A percentile compares a stretch with the other conserved stretches of the same genome.
phyloP scores from a whole-genome alignment of 805 yeast genomes.

The Ogataea dorogensis region DNA sequence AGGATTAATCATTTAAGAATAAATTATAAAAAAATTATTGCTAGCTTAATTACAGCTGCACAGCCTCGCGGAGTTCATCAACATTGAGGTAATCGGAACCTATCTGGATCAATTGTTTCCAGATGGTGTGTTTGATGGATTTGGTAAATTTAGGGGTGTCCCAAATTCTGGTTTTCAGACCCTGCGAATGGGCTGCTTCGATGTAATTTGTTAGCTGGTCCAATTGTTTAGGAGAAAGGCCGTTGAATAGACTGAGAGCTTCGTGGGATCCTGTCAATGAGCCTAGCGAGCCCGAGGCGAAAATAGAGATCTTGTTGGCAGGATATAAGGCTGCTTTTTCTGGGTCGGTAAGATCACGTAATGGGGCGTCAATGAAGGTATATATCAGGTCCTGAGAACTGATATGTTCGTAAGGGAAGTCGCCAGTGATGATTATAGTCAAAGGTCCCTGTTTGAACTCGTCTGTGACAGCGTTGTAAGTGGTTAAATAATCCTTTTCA shows the following conservation, averaged over 20 bases:
- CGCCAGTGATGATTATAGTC: constrained; percentile 63
- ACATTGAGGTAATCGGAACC: constrained; percentile 61
- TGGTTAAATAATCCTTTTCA: constrained; percentile 48
- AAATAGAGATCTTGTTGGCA: constrained; percentile 22
- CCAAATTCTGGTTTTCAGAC: constrained; percentile 65
- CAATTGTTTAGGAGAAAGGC: constrained; percentile 37
- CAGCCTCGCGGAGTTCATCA: constrained; percentile 47
- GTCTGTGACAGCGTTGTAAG: constrained; percentile 38
- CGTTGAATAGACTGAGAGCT: constrained; percentile 19
- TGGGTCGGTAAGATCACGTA: constrained; percentile 26
- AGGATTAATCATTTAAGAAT: constrained; percentile 8
- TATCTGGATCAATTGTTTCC: constrained; percentile 45
- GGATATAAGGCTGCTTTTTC: constrained; percentile 18
- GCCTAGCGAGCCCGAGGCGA: constrained; percentile 25
- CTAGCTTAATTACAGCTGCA: constrained; percentile 5
- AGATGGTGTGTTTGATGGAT: constrained; percentile 42
- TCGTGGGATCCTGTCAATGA: constrained; percentile 20
- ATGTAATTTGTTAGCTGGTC: constrained; percentile 25
- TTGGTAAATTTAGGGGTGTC: constrained; percentile 69
- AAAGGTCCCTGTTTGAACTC: constrained; percentile 50
- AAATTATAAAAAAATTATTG: background rate
- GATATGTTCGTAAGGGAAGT: constrained; percentile 48
- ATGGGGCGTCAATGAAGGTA: constrained; percentile 55
- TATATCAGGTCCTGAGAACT: constrained; percentile 28
- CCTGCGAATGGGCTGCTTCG: constrained; percentile 44